phyloP scores from a whole-genome alignment of 2,329 filamentous ascomycete genomes.

The Leptographium lundbergii region DNA sequence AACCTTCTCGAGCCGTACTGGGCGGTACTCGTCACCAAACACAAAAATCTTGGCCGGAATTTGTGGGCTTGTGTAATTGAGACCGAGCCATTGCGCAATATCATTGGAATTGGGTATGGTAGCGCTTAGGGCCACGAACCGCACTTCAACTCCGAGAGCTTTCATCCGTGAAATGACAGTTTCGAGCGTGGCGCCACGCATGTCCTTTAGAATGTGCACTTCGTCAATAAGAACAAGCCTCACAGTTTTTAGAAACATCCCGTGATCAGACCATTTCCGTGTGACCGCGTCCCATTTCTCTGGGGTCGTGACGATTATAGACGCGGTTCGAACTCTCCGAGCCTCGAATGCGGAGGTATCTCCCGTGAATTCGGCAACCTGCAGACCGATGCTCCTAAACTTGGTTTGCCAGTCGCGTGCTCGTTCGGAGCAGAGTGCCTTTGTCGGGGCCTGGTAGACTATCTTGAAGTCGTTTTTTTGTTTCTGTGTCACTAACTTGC shows the following conservation, averaged over 20 bases:
- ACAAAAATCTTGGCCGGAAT: conserved; percentile 53
- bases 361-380: conserved; percentile 68
- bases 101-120: conserved; percentile 75
- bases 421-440: conserved; percentile 67
- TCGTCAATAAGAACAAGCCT: conserved; percentile 78
- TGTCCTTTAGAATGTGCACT: conserved; percentile 74
- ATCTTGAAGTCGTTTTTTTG: conserved; percentile 58
- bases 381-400: conserved; percentile 53
- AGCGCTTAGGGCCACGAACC: conserved; percentile 71
- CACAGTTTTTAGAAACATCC: conserved; percentile 59
- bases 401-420: conserved; percentile 67
- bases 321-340: conserved; percentile 56
- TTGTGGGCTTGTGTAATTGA: conserved; percentile 42
- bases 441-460: conserved; percentile 75
- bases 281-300: conserved; percentile 91
- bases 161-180: conserved; percentile 83
- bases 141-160: conserved; percentile 58
- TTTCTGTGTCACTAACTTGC: conserved; percentile 48
- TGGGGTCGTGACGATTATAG: conserved; percentile 76
- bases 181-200: conserved; percentile 67
- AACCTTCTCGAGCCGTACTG: conserved; percentile 62
- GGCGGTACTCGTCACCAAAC: conserved; percentile 70
- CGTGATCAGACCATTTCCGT: conserved; percentile 73
- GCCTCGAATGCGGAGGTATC: conserved; percentile 61
- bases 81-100: conserved; percentile 69